Evolutionary conservation across 78 protist genomes (phyloP), one percentile per base, ranked within the genome.

Genomic region (Isochrysis galbana): DNA sequence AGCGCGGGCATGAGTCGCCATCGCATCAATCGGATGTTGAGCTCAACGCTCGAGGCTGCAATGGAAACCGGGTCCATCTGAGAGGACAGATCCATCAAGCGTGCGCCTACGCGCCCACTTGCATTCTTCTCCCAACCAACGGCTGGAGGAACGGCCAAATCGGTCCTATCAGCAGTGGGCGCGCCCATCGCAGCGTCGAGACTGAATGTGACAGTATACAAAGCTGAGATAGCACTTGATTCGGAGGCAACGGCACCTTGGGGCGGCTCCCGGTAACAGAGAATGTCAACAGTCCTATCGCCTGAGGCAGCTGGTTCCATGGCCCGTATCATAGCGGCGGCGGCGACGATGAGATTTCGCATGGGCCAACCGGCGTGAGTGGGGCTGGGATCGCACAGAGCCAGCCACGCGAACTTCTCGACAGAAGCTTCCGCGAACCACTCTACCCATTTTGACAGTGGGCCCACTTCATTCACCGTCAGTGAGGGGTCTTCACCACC

Each of bases 1-100:
- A 99, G 89, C 39, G 61, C 42, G 17, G 99, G 99, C 69, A 98
- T 32, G 78, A 97, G 91, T 21, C 99, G 94, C 99, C 99, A 99
- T 26, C 99, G 95, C 99, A 99, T 99, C 91, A 99, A 90, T 55
- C 96, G 93, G 42, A 99, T 89, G 94, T 99, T 99, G 80, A 99
- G 95, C 55, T 96, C 95, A 23, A 91, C 96, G 32, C 82, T n/a
- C 46, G 88, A 67, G 46, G n/a, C 46, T 14, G 94, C 90, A 41
- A 48, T 69, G 87, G 77, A 14, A 1, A 14, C 23, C 23, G 98
- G 97, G 47, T 96, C 95, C 94, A 97, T 89, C 48, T 48, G 46
- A 5, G 90, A 87, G 0, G 61, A 26, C 46, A 97, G 91, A 48
- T 95, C 96, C 46, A 96, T 94, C 10, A 74, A 22, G 34, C 97